Conservation (phyloP, 2,329 filamentous ascomycete species). For the Tolypocladium ophioglossoides region DNA sequence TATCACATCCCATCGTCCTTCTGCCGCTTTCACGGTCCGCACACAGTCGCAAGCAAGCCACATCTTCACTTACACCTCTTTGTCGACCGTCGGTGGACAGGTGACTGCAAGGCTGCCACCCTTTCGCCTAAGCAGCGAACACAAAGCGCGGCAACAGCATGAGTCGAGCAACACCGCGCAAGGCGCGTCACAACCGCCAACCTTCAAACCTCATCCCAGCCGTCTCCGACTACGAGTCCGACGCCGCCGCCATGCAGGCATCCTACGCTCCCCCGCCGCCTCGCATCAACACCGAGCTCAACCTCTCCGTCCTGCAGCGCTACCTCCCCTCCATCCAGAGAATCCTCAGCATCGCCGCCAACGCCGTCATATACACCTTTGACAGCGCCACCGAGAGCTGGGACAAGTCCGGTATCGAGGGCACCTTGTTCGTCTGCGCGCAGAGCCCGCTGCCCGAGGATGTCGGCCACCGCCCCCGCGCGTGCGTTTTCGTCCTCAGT, state of each 20-base stretch:
- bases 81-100: background rate
- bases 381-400: conserved; percentile 53
- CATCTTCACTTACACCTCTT: background rate
- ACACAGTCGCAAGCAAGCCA: background rate
- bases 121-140: background rate
- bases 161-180: conserved; percentile 33
- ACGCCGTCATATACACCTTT: conserved; percentile 80
- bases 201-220: conserved; percentile 28
- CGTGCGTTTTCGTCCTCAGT: conserved; percentile 64
- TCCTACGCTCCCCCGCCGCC: conserved; percentile 34
- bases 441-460: conserved; percentile 33
- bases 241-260: conserved; percentile 36
- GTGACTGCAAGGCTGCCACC: background rate
- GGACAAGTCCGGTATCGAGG: conserved; percentile 81
- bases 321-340: conserved; percentile 64
- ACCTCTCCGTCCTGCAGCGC: conserved; percentile 71
- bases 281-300: conserved; percentile 76
- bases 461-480: conserved; percentile 22
- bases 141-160: conserved; percentile 16
- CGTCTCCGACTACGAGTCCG: conserved; percentile 56
- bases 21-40: background rate
- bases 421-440: conserved; percentile 79
- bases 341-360: conserved; percentile 73
- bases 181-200: conserved; percentile 29
- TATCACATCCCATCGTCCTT: background rate